Percentiles rank a stretch among this genome's conserved stretches.
Conservation (phyloP, 1,284 basidiomycete species). For the Sanghuangporus sanghuang region DNA sequence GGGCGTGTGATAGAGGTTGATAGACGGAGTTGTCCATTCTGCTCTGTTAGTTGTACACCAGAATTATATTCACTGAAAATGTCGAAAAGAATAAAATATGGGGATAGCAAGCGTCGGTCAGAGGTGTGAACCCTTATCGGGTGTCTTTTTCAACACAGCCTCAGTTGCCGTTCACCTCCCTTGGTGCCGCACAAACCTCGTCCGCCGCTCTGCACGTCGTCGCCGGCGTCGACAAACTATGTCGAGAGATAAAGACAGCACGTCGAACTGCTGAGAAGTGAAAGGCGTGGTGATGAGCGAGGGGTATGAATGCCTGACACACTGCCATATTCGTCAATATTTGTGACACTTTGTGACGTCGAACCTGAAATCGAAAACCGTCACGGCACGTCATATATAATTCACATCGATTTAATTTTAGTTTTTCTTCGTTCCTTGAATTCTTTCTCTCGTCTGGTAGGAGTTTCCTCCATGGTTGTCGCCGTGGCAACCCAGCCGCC, state of each 20-base stretch:
- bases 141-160: slow-evolving; percentile 1
- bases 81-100: slow-evolving; percentile 13
- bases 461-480: background rate
- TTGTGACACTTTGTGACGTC: background rate
- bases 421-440: background rate
- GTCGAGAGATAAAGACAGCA: background rate
- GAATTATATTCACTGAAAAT: slow-evolving; percentile 7
- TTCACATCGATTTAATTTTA: background rate
- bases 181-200: background rate
- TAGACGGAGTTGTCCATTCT: slow-evolving; percentile 32
- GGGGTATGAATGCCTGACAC: background rate
- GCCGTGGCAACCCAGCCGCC: background rate
- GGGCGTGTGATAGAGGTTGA: slow-evolving; percentile 71
- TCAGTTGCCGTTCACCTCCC: background rate
- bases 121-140: slow-evolving; percentile 7
- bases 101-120: slow-evolving; percentile 9
- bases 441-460: background rate
- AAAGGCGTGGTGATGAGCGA: background rate
- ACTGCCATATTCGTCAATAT: slow-evolving; percentile 2
- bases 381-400: too few species aligned
- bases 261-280: background rate
- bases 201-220: background rate
- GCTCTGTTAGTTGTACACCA: background rate
- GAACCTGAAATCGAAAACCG: background rate
- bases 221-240: background rate